Conservation (phyloP, 1,284 basidiomycete genomes). For the Pholiota adiposa region DNA sequence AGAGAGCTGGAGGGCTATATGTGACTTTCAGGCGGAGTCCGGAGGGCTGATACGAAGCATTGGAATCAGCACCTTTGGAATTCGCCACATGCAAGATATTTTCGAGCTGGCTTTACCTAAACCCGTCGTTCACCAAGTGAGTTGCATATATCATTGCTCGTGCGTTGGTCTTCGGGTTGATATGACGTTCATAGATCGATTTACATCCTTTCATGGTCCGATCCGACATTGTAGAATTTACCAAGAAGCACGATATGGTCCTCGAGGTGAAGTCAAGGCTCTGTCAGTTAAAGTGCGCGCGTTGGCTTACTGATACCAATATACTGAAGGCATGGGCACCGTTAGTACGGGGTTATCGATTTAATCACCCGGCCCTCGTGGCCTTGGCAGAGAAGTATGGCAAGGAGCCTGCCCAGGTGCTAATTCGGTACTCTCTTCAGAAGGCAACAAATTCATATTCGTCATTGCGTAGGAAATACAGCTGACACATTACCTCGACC, state of each 20-base stretch:
- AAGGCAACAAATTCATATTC: conserved; percentile 53
- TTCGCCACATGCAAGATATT: conserved; percentile 68
- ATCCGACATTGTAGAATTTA: conserved; percentile 65
- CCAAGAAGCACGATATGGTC: conserved; percentile 59
- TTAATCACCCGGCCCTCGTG: conserved; percentile 50
- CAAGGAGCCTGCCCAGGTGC: conserved; percentile 69
- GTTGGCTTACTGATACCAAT: neutral
- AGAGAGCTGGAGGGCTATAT: conserved; percentile 61
- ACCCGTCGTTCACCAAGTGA: conserved; percentile 71
- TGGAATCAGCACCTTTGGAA: conserved; percentile 74
- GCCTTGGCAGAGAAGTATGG: conserved; percentile 52
- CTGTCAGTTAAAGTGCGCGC: conserved; percentile 4
- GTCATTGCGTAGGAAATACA: neutral
- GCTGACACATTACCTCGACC: neutral
- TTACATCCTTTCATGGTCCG: conserved; percentile 79
- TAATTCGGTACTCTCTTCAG: conserved; percentile 80
- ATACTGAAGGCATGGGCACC: conserved; percentile 54
- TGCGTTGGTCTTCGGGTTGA: neutral
- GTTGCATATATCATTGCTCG: neutral
- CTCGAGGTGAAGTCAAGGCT: conserved; percentile 55
- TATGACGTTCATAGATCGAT: conserved; percentile 46
- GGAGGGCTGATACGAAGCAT: conserved; percentile 62
- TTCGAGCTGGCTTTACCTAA: conserved; percentile 49
- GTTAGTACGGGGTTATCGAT: conserved; percentile 53
- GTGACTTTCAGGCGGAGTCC: conserved; percentile 57